A percentile compares a stretch with the other conserved stretches of the same genome.
Evolutionary conservation across 2,329 filamentous ascomycete genomes (phyloP).

Genomic region (Akanthomyces dipterigenus): DNA sequence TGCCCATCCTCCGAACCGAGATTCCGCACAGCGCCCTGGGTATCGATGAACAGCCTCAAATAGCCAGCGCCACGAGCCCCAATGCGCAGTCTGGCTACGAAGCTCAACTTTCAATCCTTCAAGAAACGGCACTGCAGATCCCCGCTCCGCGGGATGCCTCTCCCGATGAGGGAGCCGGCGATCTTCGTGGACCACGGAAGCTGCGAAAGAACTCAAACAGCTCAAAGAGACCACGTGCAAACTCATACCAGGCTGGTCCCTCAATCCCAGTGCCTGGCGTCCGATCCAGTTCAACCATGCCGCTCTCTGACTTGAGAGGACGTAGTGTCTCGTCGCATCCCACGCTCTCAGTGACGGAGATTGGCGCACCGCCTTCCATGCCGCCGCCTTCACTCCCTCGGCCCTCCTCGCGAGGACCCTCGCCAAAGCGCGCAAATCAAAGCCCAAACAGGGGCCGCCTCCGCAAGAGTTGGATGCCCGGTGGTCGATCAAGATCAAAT

Average conservation of each 20-base stretch:
- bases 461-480: conserved; percentile 49
- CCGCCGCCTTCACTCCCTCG: conserved; percentile 6
- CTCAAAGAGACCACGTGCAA: conserved; percentile 24
- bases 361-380: conserved; percentile 1
- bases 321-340: conserved; percentile 43
- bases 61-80: not conserved
- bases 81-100: not conserved
- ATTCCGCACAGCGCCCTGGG: conserved; percentile 1
- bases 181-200: conserved; percentile 20
- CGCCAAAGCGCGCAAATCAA: conserved; percentile 30
- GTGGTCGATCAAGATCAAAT: conserved; percentile 44
- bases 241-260: conserved; percentile 23
- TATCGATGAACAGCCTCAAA: conserved; percentile 4
- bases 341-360: conserved; percentile 18
- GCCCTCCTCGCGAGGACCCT: not conserved
- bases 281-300: conserved; percentile 23
- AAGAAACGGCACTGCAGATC: conserved; percentile 12
- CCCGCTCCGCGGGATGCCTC: conserved; percentile 9
- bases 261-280: conserved; percentile 19
- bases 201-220: conserved; percentile 26
- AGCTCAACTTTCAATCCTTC: conserved; percentile 3
- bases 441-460: conserved; percentile 39
- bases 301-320: conserved; percentile 32
- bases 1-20: conserved; percentile 8
- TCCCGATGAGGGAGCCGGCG: conserved; percentile 10